phyloP scores from a whole-genome alignment of 768 basidiomycete genomes.

The Leccinum uliginosum region DNA sequence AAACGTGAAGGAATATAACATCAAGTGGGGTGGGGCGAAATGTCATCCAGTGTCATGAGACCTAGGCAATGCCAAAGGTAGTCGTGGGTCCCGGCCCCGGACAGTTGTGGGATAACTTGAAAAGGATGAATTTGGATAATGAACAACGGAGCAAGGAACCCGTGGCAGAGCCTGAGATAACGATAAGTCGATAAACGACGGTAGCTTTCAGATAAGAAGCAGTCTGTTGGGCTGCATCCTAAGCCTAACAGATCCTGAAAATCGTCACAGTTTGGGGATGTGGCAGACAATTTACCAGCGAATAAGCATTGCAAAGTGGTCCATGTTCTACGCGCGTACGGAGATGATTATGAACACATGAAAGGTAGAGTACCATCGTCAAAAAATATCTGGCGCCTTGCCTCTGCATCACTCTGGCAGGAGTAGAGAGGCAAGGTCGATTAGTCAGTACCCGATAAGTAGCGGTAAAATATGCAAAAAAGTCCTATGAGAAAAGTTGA shows the following conservation, averaged over 20 bases:
- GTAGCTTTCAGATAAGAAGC: constrained; percentile 1
- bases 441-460: constrained; percentile 11
- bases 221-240: background rate
- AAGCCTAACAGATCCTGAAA: too few species aligned
- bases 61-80: background rate
- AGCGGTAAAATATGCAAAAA: constrained; percentile 1
- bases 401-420: background rate
- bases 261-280: background rate
- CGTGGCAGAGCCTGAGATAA: background rate
- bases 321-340: constrained; percentile 4
- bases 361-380: background rate
- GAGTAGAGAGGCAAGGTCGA: background rate
- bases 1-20: background rate
- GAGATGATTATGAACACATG: constrained; percentile 18
- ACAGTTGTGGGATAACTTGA: constrained; percentile 6
- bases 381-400: constrained; percentile 8
- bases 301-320: background rate
- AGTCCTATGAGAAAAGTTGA: background rate
- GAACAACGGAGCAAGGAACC: background rate
- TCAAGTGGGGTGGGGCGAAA: background rate
- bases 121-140: background rate
- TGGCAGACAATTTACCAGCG: background rate
- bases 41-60: background rate
- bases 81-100: constrained; percentile 3
- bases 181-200: background rate